Conservation (phyloP, 202 grass and related monocot genomes). For the Bolboschoenoplectus hybrid region DNA sequence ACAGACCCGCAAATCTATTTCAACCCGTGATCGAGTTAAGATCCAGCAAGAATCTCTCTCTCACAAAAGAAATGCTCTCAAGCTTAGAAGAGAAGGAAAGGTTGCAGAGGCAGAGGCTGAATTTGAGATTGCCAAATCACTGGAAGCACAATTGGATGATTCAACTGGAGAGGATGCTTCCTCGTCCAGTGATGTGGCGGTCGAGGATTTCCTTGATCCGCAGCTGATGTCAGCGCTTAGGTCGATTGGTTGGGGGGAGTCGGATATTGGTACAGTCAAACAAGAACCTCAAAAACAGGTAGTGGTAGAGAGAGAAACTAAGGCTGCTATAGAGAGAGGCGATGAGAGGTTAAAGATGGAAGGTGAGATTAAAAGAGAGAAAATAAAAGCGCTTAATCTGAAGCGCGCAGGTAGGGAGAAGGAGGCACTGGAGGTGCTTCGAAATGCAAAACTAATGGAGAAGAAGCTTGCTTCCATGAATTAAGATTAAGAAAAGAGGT, state of each 20-base stretch:
- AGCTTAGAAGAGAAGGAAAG: constrained; percentile 87
- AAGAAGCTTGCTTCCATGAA: constrained; percentile 68
- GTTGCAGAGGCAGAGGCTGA: constrained; percentile 76
- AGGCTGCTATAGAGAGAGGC: constrained; percentile 38
- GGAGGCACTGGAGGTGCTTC: constrained; percentile 83
- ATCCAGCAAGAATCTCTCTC: constrained; percentile 89
- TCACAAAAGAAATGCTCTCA: constrained; percentile 89
- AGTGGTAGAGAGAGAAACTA: constrained; percentile 26
- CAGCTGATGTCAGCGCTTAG: constrained; percentile 79
- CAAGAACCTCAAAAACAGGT: constrained; percentile 45
- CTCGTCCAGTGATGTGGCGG: constrained; percentile 43
- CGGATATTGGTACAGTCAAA: constrained; percentile 44
- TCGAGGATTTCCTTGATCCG: constrained; percentile 89
- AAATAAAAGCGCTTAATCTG: constrained; percentile 74
- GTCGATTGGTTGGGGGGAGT: constrained; percentile 79
- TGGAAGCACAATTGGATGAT: constrained; percentile 88
- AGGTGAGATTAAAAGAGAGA: constrained; percentile 87
- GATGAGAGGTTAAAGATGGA: constrained; percentile 62
- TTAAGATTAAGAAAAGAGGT: constrained; percentile 38
- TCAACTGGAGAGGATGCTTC: constrained; percentile 48
- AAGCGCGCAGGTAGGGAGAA: constrained; percentile 76
- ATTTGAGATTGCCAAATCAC: constrained; percentile 78
- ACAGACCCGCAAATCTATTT: constrained; percentile 56
- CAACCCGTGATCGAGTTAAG: constrained; percentile 78
- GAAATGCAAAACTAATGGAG: constrained; percentile 77